Base-by-base conservation (phyloP, 305 asterid genomes). In the Andrographis paniculata region DNA sequence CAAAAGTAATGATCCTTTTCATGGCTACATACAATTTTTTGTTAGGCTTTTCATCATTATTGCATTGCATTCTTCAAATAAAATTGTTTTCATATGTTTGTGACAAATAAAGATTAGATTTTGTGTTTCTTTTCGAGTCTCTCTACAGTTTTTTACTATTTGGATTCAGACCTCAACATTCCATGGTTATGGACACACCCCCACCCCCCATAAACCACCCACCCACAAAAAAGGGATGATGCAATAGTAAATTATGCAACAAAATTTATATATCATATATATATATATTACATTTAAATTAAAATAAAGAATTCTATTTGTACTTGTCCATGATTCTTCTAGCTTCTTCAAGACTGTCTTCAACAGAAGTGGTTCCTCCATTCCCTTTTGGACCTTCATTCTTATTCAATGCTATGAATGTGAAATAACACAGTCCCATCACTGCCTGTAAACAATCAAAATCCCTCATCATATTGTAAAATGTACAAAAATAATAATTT, bases 241-340 rank as follows among this genome's bases (percentile, higher is more conserved):
- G n/a, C n/a, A n/a, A n/a, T n/a, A n/a, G n/a, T n/a, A n/a, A n/a
- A n/a, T n/a, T n/a, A n/a, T n/a, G n/a, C n/a, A n/a, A n/a, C n/a
- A n/a, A n/a, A n/a, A n/a, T n/a, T n/a, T n/a, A n/a, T n/a, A n/a
- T n/a, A n/a, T n/a, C n/a, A n/a, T n/a, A n/a, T n/a, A n/a, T n/a
- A n/a, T n/a, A n/a, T n/a, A n/a, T n/a, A n/a, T n/a, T n/a, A n/a
- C 4, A 24, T 37, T 7, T 3, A 43, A 43, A 17, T 6, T 30
- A 9, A 8, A 17, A 17, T 0, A 1, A 8, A 17, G n/a, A 31
- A 48, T 20, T 27, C 24, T 65, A 80, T 73, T 83, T 91, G 79
- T 87, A 91, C 68, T 91, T 91, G 10, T 87, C 96, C 96, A 87
- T 84, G 57, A 91, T 87, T 66, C 70, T 75, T 60, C 87, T 77